phyloP scores from a whole-genome alignment of 106 monocot species.

The Iris macrosiphon region DNA sequence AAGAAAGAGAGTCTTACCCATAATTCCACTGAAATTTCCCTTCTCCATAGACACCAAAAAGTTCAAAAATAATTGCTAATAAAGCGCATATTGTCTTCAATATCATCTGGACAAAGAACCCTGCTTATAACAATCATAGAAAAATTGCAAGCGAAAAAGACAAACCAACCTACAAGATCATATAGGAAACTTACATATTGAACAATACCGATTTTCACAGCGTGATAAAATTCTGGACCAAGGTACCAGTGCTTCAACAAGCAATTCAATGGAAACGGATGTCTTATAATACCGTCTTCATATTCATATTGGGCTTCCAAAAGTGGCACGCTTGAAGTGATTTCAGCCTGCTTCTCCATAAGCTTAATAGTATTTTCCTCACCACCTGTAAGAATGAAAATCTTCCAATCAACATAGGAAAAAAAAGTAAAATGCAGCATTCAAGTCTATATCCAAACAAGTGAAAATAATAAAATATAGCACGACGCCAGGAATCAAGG shows the following conservation, averaged over 20 bases:
- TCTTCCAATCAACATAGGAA: not conserved
- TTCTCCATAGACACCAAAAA: slow-evolving; percentile 91
- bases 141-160: no score
- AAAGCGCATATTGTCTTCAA: slow-evolving; percentile 90
- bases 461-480: no score
- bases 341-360: slow-evolving; percentile 65
- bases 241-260: slow-evolving; percentile 75
- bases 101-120: slow-evolving; percentile 89
- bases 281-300: slow-evolving; percentile 58
- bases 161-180: not conserved
- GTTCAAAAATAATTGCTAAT: slow-evolving; percentile 70
- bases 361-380: slow-evolving; percentile 86
- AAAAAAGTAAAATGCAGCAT: not conserved
- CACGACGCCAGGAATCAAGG: no score
- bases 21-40: slow-evolving; percentile 95
- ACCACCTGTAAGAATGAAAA: slow-evolving; percentile 51
- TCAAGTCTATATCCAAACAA: not conserved
- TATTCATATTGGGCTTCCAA: slow-evolving; percentile 64
- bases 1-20: slow-evolving; percentile 38
- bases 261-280: slow-evolving; percentile 95
- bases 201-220: slow-evolving; percentile 98
- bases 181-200: slow-evolving; percentile 79
- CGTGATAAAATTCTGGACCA: slow-evolving; percentile 87
- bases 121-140: not conserved
- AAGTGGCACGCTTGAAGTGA: slow-evolving; percentile 52